Percentiles rank a stretch among this genome's conserved stretches.
Conservation (phyloP, 1,284 basidiomycete species). For the Sutorius eximius region DNA sequence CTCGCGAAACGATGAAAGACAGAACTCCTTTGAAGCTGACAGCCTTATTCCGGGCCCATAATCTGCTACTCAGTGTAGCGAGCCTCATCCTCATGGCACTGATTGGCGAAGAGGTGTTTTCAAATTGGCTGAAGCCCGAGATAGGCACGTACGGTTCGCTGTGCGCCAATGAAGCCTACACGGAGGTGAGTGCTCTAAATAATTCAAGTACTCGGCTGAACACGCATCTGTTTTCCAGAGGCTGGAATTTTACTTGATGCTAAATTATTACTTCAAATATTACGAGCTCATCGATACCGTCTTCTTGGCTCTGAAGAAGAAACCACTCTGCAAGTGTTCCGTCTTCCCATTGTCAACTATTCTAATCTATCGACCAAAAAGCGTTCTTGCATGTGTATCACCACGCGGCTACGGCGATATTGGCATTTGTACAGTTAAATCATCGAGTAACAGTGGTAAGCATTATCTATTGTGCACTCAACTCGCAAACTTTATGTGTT, state of each 20-base stretch:
- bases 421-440: not conserved
- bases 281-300: not conserved
- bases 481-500: not conserved
- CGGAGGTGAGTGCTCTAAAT: not conserved
- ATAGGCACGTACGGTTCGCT: not conserved
- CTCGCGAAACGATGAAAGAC: not conserved
- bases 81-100: not conserved
- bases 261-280: not conserved
- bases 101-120: not conserved
- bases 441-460: not conserved
- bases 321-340: not conserved
- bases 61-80: not conserved
- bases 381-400: not conserved
- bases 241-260: not conserved
- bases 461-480: not conserved
- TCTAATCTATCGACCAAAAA: not conserved
- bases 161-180: not conserved
- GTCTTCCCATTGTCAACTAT: not conserved
- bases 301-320: not conserved
- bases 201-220: not conserved
- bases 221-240: not conserved
- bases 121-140: not conserved
- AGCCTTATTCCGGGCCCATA: not conserved
- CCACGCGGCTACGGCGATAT: not conserved
- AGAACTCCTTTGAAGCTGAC: not conserved